Percentiles rank a stretch among this genome's conserved stretches.
These are phyloP conservation scores for Alternaria incomplexa DNA, from an alignment of 2,329 filamentous ascomycete genomes.

Conservation along the genomic window DNA sequence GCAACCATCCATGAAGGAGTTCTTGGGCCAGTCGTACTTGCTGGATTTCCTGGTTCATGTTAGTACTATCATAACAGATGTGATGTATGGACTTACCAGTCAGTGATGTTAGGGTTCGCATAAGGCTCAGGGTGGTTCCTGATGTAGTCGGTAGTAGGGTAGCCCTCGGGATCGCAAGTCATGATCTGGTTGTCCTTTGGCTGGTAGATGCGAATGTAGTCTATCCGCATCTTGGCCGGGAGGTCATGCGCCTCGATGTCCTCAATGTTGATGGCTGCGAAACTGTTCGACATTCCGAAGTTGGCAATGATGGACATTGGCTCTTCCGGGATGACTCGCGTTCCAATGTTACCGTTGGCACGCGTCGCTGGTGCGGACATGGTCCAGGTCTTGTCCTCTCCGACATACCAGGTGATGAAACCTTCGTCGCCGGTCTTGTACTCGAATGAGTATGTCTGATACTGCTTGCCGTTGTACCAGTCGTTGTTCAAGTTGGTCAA, in stretches of 20 bases:
- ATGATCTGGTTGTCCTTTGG: slow-evolving; percentile 63
- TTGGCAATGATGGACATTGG: slow-evolving; percentile 73
- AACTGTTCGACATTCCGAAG: slow-evolving; percentile 72
- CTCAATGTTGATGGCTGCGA: slow-evolving; percentile 66
- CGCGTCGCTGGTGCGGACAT: slow-evolving; percentile 65
- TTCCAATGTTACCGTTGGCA: slow-evolving; percentile 73
- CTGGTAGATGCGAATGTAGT: slow-evolving; percentile 75
- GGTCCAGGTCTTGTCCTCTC: slow-evolving; percentile 68
- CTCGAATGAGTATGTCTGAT: slow-evolving; percentile 64
- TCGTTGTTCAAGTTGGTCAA: slow-evolving; percentile 62
- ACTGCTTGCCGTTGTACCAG: slow-evolving; percentile 63
- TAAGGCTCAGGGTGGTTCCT: slow-evolving; percentile 66
- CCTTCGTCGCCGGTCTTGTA: slow-evolving; percentile 63
- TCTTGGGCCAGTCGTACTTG: slow-evolving; percentile 66
- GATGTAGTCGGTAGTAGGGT: slow-evolving; percentile 72
- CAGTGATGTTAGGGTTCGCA: slow-evolving; percentile 67
- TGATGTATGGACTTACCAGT: slow-evolving; percentile 57
- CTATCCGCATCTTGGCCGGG: slow-evolving; percentile 70
- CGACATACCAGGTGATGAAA: slow-evolving; percentile 72
- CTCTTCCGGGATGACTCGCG: slow-evolving; percentile 69
- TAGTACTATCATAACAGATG: slow-evolving; percentile 5
- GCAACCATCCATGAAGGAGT: slow-evolving; percentile 66
- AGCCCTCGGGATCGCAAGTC: slow-evolving; percentile 72
- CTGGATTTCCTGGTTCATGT: slow-evolving; percentile 51
- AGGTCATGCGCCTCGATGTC: slow-evolving; percentile 57